Evolutionary conservation across 192 early-diverging fungal genomes (phyloP), one percentile per base, ranked within the genome.

Genomic region (Coemansia biformis): DNA sequence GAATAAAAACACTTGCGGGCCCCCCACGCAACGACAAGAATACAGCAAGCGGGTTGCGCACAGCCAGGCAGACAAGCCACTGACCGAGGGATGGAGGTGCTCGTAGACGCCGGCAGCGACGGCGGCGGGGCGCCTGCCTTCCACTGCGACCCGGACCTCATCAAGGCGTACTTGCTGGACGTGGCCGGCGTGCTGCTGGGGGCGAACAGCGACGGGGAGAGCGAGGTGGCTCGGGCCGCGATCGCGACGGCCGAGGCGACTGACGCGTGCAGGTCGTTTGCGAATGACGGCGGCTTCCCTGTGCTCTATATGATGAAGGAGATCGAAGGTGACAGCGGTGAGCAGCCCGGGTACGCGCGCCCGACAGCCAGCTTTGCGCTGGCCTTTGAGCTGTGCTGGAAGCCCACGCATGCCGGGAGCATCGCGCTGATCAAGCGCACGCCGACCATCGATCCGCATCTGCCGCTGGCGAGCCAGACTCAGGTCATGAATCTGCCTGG

Each of bases 401-500:
- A 75, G 48, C 75, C 82, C 40, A 80, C 78, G 37, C 84, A 89
- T 59, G 81, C 81, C 24, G 86, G 82, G 11, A 88, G 85, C 22
- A 37, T 92, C 21, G 87, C 83, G 29, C 49, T 92, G 51, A 89
- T 92, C 68, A 92, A 92, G 58, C 83, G 85, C 21, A 57, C 51
- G 5, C 61, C 83, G 6, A 81, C 79, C 19, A 68, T 97, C 24
- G 90, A 95, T 54, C 66, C 82, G 3, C 48, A 79, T 6, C 77
- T 83, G 8, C 78, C 88, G 13, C 40, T 98, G 39, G 79, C 87
- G 28, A 55, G 63, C 22, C 94, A 97, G 70, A 69, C 93, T 49
- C 91, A 93, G 63, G 77, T 93, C 33, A 90, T 95, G 69, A 90
- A 89, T 56, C 64, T 99, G 39, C 94, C 93, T 0, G 93, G 92